Evolutionary conservation across 2,329 filamentous ascomycete species (phyloP), one percentile per base, ranked within the genome.

Genomic region (Periconia sp.): DNA sequence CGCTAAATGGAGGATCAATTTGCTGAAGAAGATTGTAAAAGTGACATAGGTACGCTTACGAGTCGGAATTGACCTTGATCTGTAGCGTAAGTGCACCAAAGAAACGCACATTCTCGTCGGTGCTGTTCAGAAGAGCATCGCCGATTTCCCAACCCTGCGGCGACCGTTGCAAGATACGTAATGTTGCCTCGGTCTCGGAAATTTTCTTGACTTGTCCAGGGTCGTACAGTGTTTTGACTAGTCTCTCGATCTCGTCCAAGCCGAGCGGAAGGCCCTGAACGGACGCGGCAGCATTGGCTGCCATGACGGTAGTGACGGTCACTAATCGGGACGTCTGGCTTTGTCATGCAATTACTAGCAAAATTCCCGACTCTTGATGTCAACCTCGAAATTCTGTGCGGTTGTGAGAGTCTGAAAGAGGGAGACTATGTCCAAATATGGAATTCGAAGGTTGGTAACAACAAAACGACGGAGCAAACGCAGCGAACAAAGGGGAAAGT

Each of bases 51-150:
- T n/a, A n/a, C n/a, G 60, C 76, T 51, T 73, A 88, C 87, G 85
- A 89, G 64, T 94, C 89, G n/a, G 86, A 87, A 66, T 97, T 96
- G 45, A 97, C 82, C 73, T 97, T 99, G 58, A 97, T 84, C 36
- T 90, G 95, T 54, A 96, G 87, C 0, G 92, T 97, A 46, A 96
- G 78, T 21, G 92, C 92, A 11, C 90, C 94, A 65, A 95, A 96
- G 72, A 97, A 97, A 52, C 88, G 87, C 55, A 94, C 83, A 59
- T 92, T 86, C 48, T 87, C 81, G 54, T 89, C 84, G 16, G 81
- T 74, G 48, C 83, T 84, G 36, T 76, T 76, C 9, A 96, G 75
- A 11, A 97, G 77, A 37, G 83, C 82, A 61, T 92, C 85, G 15
- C 90, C 91, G 32, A 96, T 79, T 42, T 87, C 80, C 94, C 94